phyloP scores from a whole-genome alignment of 345 rosid species.

The Heritiera littoralis region DNA sequence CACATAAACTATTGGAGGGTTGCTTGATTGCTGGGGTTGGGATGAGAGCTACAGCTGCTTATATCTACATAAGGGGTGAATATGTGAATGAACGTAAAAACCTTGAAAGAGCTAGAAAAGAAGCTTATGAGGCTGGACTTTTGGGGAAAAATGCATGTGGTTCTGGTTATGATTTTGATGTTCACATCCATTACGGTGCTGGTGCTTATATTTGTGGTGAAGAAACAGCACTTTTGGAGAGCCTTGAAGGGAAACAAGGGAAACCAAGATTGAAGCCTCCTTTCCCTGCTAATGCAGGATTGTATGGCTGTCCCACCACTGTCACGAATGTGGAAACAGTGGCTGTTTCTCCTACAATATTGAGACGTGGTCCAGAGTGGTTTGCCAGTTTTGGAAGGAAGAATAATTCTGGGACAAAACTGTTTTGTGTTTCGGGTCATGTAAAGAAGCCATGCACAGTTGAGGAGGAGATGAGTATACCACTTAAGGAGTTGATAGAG shows the following conservation, averaged over 20 bases:
- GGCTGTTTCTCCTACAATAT: slow-evolving; percentile 93
- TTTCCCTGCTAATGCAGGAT: slow-evolving; percentile 95
- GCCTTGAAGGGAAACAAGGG: slow-evolving; percentile 98
- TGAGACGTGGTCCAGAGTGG: slow-evolving; percentile 98
- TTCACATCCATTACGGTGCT: slow-evolving; percentile 94
- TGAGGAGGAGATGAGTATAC: slow-evolving; percentile 95
- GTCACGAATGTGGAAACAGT: slow-evolving; percentile 97
- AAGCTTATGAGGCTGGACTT: slow-evolving; percentile 91
- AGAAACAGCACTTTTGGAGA: slow-evolving; percentile 95
- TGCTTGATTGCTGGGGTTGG: slow-evolving; percentile 99
- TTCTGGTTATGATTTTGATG: slow-evolving; percentile 96
- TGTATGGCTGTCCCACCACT: slow-evolving; percentile 96
- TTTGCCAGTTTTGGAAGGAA: slow-evolving; percentile 97
- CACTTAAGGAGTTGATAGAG: slow-evolving; percentile 87
- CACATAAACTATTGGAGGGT: slow-evolving; percentile 93
- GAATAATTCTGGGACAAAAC: slow-evolving; percentile 84
- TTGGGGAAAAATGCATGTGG: slow-evolving; percentile 98
- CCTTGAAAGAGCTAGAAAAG: slow-evolving; percentile 84
- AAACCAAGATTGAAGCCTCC: slow-evolving; percentile 99
- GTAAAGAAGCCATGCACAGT: slow-evolving; percentile 95
- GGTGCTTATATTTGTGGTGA: slow-evolving; percentile 99
- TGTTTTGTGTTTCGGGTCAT: slow-evolving; percentile 83
- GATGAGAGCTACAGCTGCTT: slow-evolving; percentile 96
- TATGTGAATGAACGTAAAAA: slow-evolving; percentile 86
- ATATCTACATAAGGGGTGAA: slow-evolving; percentile 95